phyloP scores from a whole-genome alignment of 2,329 filamentous ascomycete species.

The Aspergillus fischeri region DNA sequence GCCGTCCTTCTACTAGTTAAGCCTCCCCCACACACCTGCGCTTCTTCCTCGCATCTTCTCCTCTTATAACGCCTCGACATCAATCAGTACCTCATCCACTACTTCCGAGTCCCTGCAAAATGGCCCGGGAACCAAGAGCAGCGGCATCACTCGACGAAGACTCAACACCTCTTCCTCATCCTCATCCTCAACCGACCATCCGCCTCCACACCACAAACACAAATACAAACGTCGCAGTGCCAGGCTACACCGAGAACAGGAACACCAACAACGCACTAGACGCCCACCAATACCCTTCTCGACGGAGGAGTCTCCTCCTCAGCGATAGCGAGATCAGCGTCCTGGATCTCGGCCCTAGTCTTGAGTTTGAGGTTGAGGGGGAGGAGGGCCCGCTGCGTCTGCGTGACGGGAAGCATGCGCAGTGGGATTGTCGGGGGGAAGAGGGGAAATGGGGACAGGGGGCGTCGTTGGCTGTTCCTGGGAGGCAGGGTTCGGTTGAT shows the following conservation, averaged over 20 bases:
- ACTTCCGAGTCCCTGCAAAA: not conserved
- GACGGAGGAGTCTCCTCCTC: slow-evolving; percentile 3
- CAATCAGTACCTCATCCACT: not conserved
- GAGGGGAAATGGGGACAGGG: not conserved
- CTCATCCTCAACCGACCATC: not conserved
- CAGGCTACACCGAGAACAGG: not conserved
- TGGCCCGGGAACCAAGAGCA: not conserved
- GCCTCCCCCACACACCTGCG: not conserved
- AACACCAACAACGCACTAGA: not conserved
- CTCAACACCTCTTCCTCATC: not conserved
- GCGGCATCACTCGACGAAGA: not conserved
- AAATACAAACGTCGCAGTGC: not conserved
- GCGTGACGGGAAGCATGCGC: not conserved
- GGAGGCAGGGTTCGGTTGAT: not conserved
- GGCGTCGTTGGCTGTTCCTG: not conserved
- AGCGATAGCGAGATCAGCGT: slow-evolving; percentile 25
- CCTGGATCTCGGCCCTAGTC: slow-evolving; percentile 22
- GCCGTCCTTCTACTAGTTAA: not conserved
- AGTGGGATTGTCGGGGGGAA: not conserved
- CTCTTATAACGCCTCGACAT: not conserved
- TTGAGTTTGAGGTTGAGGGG: slow-evolving; percentile 1
- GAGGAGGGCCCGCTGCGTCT: not conserved
- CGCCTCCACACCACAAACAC: not conserved
- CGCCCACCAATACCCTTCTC: not conserved
- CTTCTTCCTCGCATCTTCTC: not conserved